A percentile compares a stretch with the other conserved stretches of the same genome.
Evolutionary conservation across 352 stramenopile species (phyloP).

Genomic region (Phytophthora crassamura): DNA sequence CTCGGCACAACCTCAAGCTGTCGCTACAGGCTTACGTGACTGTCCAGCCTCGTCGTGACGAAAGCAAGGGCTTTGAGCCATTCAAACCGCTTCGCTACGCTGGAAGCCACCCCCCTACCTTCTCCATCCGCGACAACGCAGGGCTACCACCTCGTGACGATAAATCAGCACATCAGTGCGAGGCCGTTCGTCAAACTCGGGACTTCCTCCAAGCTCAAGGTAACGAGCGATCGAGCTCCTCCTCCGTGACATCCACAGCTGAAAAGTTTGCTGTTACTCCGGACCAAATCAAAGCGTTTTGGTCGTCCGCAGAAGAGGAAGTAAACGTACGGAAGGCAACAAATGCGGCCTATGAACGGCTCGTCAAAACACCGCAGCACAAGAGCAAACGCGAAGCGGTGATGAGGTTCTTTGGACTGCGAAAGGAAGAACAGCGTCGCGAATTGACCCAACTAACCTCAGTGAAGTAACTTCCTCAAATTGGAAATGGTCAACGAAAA

Average conservation of each 20-base stretch:
- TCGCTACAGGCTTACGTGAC: conserved; percentile 37
- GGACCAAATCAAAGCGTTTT: conserved; percentile 25
- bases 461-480: too few relatives aligned
- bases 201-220: not conserved
- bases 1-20: conserved; percentile 36
- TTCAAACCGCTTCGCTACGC: conserved; percentile 38
- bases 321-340: conserved; percentile 23
- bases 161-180: conserved; percentile 10
- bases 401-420: too few relatives aligned
- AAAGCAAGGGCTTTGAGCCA: conserved; percentile 32
- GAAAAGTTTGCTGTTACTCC: not conserved
- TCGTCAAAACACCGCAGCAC: conserved; percentile 30
- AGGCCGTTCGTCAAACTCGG: conserved; percentile 7
- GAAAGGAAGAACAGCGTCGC: too few relatives aligned
- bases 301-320: conserved; percentile 34
- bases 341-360: conserved; percentile 30
- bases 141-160: not conserved
- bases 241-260: conserved; percentile 1
- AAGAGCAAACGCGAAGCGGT: too few relatives aligned
- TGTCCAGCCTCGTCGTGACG: conserved; percentile 29
- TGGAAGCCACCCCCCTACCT: conserved; percentile 24
- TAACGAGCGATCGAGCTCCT: conserved; percentile 1
- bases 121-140: conserved; percentile 25
- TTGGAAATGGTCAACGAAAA: too few relatives aligned
- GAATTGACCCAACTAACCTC: too few relatives aligned